Evolutionary conservation across 331 rosid species (phyloP).

Genomic region (Prunus yedoensis): DNA sequence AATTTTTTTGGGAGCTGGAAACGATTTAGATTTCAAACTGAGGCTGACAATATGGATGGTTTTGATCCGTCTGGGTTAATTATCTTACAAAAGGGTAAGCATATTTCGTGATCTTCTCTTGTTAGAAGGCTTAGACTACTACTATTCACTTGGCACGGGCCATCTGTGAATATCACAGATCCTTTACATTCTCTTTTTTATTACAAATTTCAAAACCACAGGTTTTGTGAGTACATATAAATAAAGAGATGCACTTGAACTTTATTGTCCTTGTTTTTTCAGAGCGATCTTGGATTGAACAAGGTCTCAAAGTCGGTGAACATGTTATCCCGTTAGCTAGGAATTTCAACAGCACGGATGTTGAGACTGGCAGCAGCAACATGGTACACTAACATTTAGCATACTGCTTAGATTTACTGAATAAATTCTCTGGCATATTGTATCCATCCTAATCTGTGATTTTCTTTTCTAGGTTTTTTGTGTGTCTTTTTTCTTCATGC

Average conservation of each 20-base stretch:
- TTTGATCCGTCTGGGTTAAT: slow-evolving; percentile 86
- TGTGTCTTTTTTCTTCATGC: background rate
- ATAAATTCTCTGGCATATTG: background rate
- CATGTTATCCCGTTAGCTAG: slow-evolving; percentile 83
- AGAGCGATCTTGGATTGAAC: slow-evolving; percentile 89
- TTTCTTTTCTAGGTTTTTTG: too few species aligned
- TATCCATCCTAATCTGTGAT: background rate
- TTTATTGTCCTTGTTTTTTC: slow-evolving; percentile 21
- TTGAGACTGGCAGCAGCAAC: slow-evolving; percentile 55
- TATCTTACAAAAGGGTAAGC: slow-evolving; percentile 82
- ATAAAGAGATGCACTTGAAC: background rate
- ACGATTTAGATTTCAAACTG: slow-evolving; percentile 69
- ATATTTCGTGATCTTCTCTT: slow-evolving; percentile 16
- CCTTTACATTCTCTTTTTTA: background rate
- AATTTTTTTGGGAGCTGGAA: slow-evolving; percentile 88
- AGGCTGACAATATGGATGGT: slow-evolving; percentile 88
- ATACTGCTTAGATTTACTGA: background rate
- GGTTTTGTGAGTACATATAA: background rate
- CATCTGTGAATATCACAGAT: background rate
- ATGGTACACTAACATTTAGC: slow-evolving; percentile 42
- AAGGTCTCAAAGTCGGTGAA: slow-evolving; percentile 78
- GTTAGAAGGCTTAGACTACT: background rate
- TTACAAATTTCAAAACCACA: background rate
- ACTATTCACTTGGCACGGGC: background rate
- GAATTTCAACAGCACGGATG: slow-evolving; percentile 57